phyloP scores from a whole-genome alignment of 2,329 filamentous ascomycete species.

The Stemphylium vesicarium region DNA sequence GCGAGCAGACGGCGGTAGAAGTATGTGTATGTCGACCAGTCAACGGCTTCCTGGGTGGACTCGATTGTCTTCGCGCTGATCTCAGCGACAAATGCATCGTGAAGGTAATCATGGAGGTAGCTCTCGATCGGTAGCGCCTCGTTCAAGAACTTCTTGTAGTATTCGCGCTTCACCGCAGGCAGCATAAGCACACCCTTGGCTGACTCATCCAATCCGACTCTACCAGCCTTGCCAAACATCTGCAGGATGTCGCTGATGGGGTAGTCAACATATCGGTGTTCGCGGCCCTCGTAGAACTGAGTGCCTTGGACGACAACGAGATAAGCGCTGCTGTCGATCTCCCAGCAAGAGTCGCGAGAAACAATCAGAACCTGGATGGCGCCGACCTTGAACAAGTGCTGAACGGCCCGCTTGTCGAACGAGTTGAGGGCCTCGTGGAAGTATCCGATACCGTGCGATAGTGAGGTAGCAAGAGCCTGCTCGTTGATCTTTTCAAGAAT shows the following conservation, averaged over 20 bases:
- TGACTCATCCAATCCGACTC: constrained; percentile 77
- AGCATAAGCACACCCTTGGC: constrained; percentile 96
- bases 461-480: constrained; percentile 81
- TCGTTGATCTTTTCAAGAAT: constrained; percentile 85
- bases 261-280: constrained; percentile 97
- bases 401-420: constrained; percentile 91
- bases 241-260: constrained; percentile 91
- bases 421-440: constrained; percentile 91
- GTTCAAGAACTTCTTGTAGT: constrained; percentile 98
- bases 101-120: constrained; percentile 86
- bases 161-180: constrained; percentile 90
- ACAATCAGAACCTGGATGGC: constrained; percentile 86
- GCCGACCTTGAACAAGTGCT: constrained; percentile 86
- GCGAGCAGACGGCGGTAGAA: constrained; percentile 94
- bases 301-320: constrained; percentile 97
- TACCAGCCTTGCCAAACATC: constrained; percentile 95
- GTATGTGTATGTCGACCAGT: constrained; percentile 98
- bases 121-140: constrained; percentile 96
- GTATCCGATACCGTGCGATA: constrained; percentile 94
- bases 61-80: constrained; percentile 95
- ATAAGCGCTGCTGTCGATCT: constrained; percentile 85
- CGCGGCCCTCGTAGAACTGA: constrained; percentile 94
- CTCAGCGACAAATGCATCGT: constrained; percentile 96
- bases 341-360: constrained; percentile 93
- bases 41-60: constrained; percentile 94